Evolutionary conservation across 2,329 filamentous ascomycete species (phyloP).

Genomic region (Alternaria triticina): DNA sequence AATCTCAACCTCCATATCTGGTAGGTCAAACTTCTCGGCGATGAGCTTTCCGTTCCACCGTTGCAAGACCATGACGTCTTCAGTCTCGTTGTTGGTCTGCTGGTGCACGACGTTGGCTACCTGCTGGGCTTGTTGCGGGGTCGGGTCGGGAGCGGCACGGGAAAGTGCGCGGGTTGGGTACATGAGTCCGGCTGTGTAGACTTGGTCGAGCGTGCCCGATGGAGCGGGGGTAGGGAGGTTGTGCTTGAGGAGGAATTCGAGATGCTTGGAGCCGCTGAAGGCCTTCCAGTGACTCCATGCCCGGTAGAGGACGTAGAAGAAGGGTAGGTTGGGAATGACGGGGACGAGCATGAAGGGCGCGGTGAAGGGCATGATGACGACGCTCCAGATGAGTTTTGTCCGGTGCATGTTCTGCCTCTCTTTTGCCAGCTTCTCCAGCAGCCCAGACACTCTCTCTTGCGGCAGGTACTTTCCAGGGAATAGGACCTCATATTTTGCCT

Average conservation of each 20-base stretch:
- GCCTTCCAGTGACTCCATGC: conserved; percentile 68
- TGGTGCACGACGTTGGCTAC: conserved; percentile 48
- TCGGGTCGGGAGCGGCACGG: conserved; percentile 47
- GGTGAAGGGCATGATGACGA: conserved; percentile 67
- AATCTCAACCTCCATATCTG: conserved; percentile 62
- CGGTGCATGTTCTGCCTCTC: conserved; percentile 82
- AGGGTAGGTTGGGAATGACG: conserved; percentile 88
- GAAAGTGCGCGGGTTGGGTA: conserved; percentile 51
- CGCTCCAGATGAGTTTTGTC: conserved; percentile 78
- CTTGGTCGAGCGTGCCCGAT: conserved; percentile 72
- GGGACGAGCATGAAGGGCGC: conserved; percentile 84
- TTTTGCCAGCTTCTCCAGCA: conserved; percentile 75
- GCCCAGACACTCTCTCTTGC: conserved; percentile 64
- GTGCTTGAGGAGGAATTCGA: conserved; percentile 80
- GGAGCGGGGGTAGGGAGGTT: conserved; percentile 71
- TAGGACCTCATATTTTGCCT: conserved; percentile 72
- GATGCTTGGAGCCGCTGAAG: conserved; percentile 79
- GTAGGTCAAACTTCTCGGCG: conserved; percentile 55
- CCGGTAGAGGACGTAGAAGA: conserved; percentile 93
- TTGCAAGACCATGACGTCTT: conserved; percentile 58
- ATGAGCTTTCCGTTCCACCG: conserved; percentile 60
- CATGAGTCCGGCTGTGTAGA: conserved; percentile 68
- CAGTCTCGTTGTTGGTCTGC: conserved; percentile 49
- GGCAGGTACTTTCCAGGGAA: conserved; percentile 77
- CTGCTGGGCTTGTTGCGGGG: conserved; percentile 45